A percentile compares a stretch with the other conserved stretches of the same genome.
Evolutionary conservation across 371 early-diverging fungal genomes (phyloP).

Genomic region (Mortierella sp.): DNA sequence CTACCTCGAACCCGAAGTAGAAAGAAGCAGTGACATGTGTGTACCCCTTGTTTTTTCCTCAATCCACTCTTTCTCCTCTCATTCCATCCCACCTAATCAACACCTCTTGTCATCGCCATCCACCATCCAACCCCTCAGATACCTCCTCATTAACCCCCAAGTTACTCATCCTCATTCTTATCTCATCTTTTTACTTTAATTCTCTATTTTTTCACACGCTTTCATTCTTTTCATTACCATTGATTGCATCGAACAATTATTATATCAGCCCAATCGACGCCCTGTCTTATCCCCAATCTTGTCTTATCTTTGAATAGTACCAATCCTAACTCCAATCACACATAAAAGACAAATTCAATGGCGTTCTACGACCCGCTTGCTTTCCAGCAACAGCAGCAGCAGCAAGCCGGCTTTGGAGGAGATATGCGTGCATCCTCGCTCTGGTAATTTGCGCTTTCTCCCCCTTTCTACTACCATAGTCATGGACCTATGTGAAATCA

Average conservation of each 20-base stretch:
- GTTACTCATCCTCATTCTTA: not conserved
- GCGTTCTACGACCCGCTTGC: constrained; percentile 49
- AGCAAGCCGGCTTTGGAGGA: constrained; percentile 18
- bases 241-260: not conserved
- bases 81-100: not conserved
- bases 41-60: not conserved
- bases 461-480: not conserved
- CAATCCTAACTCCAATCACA: not conserved
- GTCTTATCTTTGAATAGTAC: not conserved
- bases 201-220: not conserved
- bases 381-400: constrained; percentile 45
- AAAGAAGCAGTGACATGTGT: not conserved
- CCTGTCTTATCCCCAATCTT: not conserved
- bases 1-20: not conserved
- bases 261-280: not conserved
- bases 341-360: constrained; percentile 23
- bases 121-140: not conserved
- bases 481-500: not conserved
- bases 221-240: not conserved
- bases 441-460: constrained; percentile 20
- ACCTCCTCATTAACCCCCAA: not conserved
- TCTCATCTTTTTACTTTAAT: not conserved
- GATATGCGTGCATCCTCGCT: constrained; percentile 33
- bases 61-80: not conserved
- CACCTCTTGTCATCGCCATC: not conserved